Evolutionary conservation across 2,329 filamentous ascomycete species (phyloP).

Genomic region (Pseudogymnoascus sp.): DNA sequence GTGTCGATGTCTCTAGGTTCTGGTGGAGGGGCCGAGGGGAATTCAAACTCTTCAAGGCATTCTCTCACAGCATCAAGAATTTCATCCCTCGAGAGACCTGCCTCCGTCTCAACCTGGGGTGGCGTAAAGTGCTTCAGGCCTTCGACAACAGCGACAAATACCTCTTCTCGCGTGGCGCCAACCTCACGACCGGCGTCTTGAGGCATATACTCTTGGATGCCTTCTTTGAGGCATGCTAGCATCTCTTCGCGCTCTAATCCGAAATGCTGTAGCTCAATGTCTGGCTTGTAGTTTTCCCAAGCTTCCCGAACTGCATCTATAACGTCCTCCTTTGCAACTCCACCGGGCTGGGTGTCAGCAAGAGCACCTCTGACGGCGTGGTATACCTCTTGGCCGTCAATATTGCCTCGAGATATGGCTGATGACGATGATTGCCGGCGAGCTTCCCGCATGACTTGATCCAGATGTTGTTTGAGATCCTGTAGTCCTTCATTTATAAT

Average conservation of each 20-base stretch:
- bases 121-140: constrained; percentile 75
- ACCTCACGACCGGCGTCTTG: constrained; percentile 35
- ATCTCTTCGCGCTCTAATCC: constrained; percentile 88
- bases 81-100: constrained; percentile 69
- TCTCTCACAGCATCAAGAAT: constrained; percentile 77
- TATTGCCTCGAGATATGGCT: constrained; percentile 51
- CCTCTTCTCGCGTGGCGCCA: constrained; percentile 71
- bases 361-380: constrained; percentile 72
- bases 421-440: constrained; percentile 61
- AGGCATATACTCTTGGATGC: constrained; percentile 65
- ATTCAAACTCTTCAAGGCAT: constrained; percentile 79
- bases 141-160: constrained; percentile 78
- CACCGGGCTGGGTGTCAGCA: constrained; percentile 42
- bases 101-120: constrained; percentile 62
- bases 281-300: constrained; percentile 90
- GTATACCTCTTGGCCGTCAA: constrained; percentile 81
- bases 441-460: constrained; percentile 69
- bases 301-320: constrained; percentile 81
- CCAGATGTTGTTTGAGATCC: constrained; percentile 79
- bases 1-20: constrained; percentile 48
- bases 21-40: constrained; percentile 55
- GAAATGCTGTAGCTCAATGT: constrained; percentile 83
- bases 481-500: constrained; percentile 75
- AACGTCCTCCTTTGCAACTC: constrained; percentile 73
- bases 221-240: constrained; percentile 76